Evolutionary conservation across 768 basidiomycete species (phyloP), one percentile per base, ranked within the genome.

Genomic region (Pholiota conissans): DNA sequence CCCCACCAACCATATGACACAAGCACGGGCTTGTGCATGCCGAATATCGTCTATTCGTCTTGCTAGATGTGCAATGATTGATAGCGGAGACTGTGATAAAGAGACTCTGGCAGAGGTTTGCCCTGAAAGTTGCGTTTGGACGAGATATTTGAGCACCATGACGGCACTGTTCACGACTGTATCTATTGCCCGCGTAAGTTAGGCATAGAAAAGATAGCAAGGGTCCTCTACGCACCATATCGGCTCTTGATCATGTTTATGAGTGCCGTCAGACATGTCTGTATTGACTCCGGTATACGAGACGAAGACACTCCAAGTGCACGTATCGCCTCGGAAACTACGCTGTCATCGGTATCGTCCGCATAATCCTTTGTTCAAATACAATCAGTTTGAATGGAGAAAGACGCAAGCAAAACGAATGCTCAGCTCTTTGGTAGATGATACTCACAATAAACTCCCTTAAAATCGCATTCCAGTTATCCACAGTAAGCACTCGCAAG

Each of bases 1-100:
- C 0, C 96, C 95, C 0, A 94, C 93, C 0, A 98, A 83, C 94
- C 96, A 97, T 24, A 93, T 74, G 1, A 98, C 86, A 63, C 91
- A 94, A 0, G 95, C 93, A 28, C 92, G 77, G 1, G 95, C 94
- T 64, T 86, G 82, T 1, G 87, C 77, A 63, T 95, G 91, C 6
- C 76, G 81, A 50, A 98, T 91, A 51, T 86, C 87, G 48, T 93
- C 91, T 46, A 96, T 81, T 29, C 83, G 81, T 49, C 83, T 79
- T 0, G 93, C 92, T 5, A 98, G 84, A 32, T 85, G 84, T 3
- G 86, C 81, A n/a, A 96, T 87, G 60, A 96, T 89, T 7, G 78
- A 74, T 9, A 88, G 68, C 0, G 91, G 82, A 5, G 76, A 71
- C 50, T 75, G 75, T 2, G 74, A 66, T 16, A 69, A 57, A 14